Conservation (phyloP, 495 filamentous ascomycete genomes). For the Hypoxylon perforatum region DNA sequence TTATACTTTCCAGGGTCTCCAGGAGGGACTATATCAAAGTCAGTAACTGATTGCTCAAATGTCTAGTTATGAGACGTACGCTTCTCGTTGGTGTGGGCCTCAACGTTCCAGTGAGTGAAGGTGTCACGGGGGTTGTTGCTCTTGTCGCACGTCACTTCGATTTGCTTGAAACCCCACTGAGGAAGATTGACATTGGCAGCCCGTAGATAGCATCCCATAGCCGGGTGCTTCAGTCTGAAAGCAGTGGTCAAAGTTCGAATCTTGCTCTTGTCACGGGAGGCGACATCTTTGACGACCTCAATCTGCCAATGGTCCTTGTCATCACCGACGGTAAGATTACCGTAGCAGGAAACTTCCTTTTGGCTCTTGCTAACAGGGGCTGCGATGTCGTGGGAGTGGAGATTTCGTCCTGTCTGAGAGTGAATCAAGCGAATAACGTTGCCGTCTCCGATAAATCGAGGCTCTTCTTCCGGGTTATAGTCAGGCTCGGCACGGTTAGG, state of each 20-base stretch:
- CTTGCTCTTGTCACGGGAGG: conserved; percentile 84
- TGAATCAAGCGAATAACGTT: conserved; percentile 89
- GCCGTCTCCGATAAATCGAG: conserved; percentile 79
- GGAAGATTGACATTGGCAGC: conserved; percentile 97
- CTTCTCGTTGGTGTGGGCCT: conserved; percentile 93
- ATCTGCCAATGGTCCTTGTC: conserved; percentile 98
- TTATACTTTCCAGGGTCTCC: conserved; percentile 93
- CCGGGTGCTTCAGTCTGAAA: conserved; percentile 87
- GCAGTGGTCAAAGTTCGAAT: conserved; percentile 93
- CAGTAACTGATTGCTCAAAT: conserved; percentile 22
- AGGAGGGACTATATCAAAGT: conserved; percentile 76
- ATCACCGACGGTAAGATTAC: conserved; percentile 95
- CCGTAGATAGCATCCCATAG: conserved; percentile 90
- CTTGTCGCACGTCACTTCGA: conserved; percentile 95
- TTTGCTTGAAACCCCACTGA: conserved; percentile 99
- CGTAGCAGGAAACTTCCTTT: conserved; percentile 93
- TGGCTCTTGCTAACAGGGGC: conserved; percentile 91
- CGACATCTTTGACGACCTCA: conserved; percentile 89
- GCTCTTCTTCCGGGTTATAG: conserved; percentile 75
- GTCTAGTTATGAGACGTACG: conserved; percentile 67
- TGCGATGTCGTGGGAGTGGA: conserved; percentile 90
- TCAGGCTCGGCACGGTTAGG: conserved; percentile 81
- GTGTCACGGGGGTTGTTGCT: conserved; percentile 91
- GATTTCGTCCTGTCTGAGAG: conserved; percentile 93
- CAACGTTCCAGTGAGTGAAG: conserved; percentile 99